These are phyloP conservation scores for Colletotrichum incanum DNA, from an alignment of 2,329 filamentous ascomycete species.

Conservation along the genomic window DNA sequence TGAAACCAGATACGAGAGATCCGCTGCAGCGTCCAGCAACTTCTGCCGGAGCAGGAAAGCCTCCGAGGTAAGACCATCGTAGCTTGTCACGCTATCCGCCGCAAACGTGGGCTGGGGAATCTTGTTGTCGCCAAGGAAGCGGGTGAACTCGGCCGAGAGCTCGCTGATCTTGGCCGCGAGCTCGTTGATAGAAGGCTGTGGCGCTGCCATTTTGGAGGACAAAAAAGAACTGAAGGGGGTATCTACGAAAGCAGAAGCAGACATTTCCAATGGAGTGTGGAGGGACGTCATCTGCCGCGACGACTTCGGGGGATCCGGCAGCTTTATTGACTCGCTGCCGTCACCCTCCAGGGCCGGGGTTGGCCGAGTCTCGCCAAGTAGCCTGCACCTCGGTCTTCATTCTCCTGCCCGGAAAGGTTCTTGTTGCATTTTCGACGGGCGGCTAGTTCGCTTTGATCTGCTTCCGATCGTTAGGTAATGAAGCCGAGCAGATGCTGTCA, in stretches of 20 bases:
- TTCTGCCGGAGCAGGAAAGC: constrained; percentile 61
- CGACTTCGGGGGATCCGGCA: not conserved
- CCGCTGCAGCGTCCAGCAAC: constrained; percentile 61
- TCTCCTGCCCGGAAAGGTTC: constrained; percentile 8
- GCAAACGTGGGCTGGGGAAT: constrained; percentile 60
- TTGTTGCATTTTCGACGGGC: constrained; percentile 14
- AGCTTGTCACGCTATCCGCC: constrained; percentile 60
- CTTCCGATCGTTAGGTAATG: constrained; percentile 23
- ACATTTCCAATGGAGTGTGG: constrained; percentile 14
- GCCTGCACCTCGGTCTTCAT: not conserved
- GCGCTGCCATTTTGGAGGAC: constrained; percentile 49
- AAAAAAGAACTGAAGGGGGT: constrained; percentile 35
- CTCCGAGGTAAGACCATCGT: constrained; percentile 58
- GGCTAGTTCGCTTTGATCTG: not conserved
- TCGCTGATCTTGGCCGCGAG: constrained; percentile 63
- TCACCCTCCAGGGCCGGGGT: not conserved
- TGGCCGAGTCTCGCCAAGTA: not conserved
- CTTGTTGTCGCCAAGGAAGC: constrained; percentile 59
- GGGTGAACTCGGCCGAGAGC: constrained; percentile 59
- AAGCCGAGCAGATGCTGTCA: constrained; percentile 25
- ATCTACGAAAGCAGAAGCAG: constrained; percentile 29
- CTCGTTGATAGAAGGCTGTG: constrained; percentile 56
- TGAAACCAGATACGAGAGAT: constrained; percentile 63
- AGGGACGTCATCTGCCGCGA: constrained; percentile 5
- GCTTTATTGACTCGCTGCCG: not conserved